A percentile compares a stretch with the other conserved stretches of the same genome.
Evolutionary conservation across 75 land plant genomes (phyloP).

Genomic region (Cunninghamia lanceolata): DNA sequence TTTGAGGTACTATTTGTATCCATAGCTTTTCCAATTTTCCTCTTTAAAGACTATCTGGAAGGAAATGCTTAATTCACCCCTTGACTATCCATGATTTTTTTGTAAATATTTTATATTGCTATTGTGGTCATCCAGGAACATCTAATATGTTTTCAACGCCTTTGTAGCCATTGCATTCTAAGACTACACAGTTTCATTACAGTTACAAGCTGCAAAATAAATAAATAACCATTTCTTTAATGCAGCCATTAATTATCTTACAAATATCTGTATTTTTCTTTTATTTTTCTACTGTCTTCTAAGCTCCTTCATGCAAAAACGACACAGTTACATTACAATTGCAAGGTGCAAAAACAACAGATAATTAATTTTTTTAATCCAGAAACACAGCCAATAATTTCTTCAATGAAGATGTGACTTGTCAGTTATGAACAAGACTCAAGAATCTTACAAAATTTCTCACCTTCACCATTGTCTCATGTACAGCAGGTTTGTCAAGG

Average conservation of each 20-base stretch:
- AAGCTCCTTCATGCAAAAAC: no score
- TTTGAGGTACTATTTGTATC: no score
- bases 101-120: no score
- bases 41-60: background rate
- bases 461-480: constrained; percentile 99
- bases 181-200: no score
- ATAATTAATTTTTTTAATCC: background rate
- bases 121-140: background rate
- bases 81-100: background rate
- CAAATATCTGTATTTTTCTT: background rate
- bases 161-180: no score
- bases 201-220: no score
- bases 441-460: background rate
- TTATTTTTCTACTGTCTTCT: no score
- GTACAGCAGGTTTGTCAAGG: constrained; percentile 94
- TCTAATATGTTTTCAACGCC: no score
- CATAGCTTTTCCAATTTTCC: background rate
- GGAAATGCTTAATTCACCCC: background rate
- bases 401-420: background rate
- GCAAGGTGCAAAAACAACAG: no score
- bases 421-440: background rate
- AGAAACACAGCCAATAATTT: background rate
- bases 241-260: background rate
- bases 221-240: no score
- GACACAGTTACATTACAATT: no score